phyloP scores from a whole-genome alignment of 2,329 filamentous ascomycete species.

The Aureobasidium sp. region DNA sequence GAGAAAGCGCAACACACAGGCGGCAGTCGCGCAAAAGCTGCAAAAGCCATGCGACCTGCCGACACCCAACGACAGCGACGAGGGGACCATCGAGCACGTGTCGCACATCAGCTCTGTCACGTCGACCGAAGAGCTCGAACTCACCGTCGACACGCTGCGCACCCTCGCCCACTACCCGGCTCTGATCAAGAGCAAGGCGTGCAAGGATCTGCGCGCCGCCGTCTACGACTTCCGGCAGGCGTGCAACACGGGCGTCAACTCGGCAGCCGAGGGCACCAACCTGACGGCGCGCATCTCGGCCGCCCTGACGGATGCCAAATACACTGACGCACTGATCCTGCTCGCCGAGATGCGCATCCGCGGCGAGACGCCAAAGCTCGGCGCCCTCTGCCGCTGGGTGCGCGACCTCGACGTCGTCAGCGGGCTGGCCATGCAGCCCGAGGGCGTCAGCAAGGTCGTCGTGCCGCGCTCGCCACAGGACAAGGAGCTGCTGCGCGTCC shows the following conservation, averaged over 20 bases:
- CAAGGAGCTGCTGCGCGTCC: constrained; percentile 51
- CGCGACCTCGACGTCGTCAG: constrained; percentile 63
- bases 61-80: constrained; percentile 11
- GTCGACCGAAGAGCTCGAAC: constrained; percentile 60
- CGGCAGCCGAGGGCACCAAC: constrained; percentile 46
- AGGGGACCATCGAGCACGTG: background rate
- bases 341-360: constrained; percentile 65
- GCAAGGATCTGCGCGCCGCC: constrained; percentile 58
- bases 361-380: constrained; percentile 58
- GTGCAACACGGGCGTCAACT: constrained; percentile 58
- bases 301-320: constrained; percentile 59
- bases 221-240: constrained; percentile 64
- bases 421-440: constrained; percentile 53
- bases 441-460: constrained; percentile 32
- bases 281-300: constrained; percentile 61
- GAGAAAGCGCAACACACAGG: constrained; percentile 15
- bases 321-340: constrained; percentile 57
- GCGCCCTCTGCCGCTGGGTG: constrained; percentile 65
- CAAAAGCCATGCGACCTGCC: constrained; percentile 1
- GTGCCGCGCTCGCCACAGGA: constrained; percentile 41
- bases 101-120: constrained; percentile 40
- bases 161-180: constrained; percentile 52
- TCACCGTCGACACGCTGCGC: constrained; percentile 57
- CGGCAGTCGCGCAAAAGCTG: background rate
- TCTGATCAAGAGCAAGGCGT: constrained; percentile 61